phyloP scores from a whole-genome alignment of 2,329 filamentous ascomycete genomes.

The Colletotrichum sp. region DNA sequence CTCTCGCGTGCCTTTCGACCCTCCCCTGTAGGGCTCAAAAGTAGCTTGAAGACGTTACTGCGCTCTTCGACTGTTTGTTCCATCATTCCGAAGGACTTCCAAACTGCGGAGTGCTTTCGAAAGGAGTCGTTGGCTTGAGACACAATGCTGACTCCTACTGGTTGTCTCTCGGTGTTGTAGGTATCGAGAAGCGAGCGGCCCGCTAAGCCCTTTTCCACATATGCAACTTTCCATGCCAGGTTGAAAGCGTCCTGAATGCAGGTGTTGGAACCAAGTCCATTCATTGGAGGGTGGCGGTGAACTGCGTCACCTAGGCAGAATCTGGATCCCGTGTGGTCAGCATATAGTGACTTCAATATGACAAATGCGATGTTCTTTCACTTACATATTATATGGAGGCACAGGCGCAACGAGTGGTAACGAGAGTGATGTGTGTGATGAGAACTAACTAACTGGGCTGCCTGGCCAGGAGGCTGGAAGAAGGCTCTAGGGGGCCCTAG shows the following conservation, averaged over 20 bases:
- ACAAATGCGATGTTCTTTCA: neutral
- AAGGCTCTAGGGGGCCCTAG: too few species aligned
- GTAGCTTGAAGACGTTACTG: neutral
- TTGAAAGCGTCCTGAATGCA: constrained; percentile 56
- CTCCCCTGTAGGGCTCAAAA: neutral
- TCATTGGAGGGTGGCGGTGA: constrained; percentile 54
- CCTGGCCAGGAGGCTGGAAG: too few species aligned
- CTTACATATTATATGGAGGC: neutral
- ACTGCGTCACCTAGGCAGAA: neutral
- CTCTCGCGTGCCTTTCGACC: neutral
- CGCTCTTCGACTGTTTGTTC: neutral
- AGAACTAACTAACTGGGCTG: too few species aligned
- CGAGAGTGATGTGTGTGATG: too few species aligned
- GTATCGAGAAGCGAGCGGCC: neutral
- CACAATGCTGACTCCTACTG: neutral
- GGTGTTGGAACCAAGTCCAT: constrained; percentile 56
- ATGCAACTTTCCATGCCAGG: constrained; percentile 51
- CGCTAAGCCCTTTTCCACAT: neutral
- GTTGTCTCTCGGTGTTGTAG: neutral
- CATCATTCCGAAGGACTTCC: neutral
- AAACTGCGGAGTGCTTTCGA: neutral
- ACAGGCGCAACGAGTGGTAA: too few species aligned
- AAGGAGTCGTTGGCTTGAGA: neutral
- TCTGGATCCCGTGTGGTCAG: neutral
- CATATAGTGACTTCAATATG: neutral